A percentile compares a stretch with the other conserved stretches of the same genome.
phyloP scores from a whole-genome alignment of 805 yeast genomes.

The Saccharomycopsis fibuligera region DNA sequence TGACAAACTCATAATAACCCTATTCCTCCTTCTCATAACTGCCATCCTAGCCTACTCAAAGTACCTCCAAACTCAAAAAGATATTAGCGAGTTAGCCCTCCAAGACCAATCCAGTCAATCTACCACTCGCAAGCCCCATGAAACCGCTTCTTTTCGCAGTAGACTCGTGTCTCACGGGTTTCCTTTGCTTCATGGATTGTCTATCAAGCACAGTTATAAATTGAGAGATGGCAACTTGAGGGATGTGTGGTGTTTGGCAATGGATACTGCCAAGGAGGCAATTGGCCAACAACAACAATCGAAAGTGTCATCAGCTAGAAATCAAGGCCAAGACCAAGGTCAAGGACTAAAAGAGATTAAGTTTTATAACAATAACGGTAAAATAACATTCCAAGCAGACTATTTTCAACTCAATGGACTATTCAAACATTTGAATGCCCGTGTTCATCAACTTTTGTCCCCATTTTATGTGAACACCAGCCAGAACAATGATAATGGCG shows the following conservation, averaged over 20 bases:
- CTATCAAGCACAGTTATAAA: slow-evolving; percentile 45
- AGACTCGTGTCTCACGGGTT: slow-evolving; percentile 55
- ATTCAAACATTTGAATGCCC: not conserved
- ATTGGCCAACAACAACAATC: not conserved
- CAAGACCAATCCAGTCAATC: slow-evolving; percentile 48
- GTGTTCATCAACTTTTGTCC: not conserved
- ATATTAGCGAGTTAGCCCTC: slow-evolving; percentile 13
- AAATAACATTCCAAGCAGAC: not conserved
- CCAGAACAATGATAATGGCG: no score
- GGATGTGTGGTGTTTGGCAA: slow-evolving; percentile 47
- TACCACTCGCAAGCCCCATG: slow-evolving; percentile 45
- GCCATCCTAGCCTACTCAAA: slow-evolving; percentile 13
- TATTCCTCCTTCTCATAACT: not conserved
- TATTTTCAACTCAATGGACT: slow-evolving; percentile 11
- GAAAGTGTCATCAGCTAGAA: not conserved
- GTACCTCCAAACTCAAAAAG: slow-evolving; percentile 21
- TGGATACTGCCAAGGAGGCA: slow-evolving; percentile 9
- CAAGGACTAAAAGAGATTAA: not conserved
- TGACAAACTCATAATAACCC: no score
- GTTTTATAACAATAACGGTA: slow-evolving; percentile 7
- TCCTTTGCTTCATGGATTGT: slow-evolving; percentile 50
- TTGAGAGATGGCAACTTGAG: slow-evolving; percentile 53
- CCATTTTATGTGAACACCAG: no score
- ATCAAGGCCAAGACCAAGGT: slow-evolving; percentile 19
- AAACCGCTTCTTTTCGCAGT: slow-evolving; percentile 59